phyloP scores from a whole-genome alignment of 2,329 filamentous ascomycete species.

The Trichocomaceae sp. region DNA sequence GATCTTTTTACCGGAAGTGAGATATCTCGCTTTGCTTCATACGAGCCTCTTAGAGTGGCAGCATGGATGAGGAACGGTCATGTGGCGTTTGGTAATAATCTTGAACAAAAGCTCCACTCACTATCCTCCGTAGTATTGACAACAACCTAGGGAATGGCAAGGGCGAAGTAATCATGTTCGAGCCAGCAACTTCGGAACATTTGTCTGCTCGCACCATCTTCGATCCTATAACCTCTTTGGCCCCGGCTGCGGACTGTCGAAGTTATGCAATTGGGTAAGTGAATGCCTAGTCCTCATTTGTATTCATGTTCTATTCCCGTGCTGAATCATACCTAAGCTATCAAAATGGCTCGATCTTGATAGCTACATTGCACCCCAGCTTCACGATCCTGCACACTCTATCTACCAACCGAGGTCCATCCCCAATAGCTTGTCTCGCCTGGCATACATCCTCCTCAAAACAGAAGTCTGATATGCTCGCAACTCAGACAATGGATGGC shows the following conservation, averaged over 20 bases:
- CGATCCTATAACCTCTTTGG: conserved; percentile 88
- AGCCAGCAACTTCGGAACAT: conserved; percentile 87
- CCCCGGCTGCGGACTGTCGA: conserved; percentile 79
- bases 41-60: conserved; percentile 76
- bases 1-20: conserved; percentile 88
- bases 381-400: conserved; percentile 94
- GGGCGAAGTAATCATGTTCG: conserved; percentile 89
- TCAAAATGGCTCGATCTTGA: conserved; percentile 86
- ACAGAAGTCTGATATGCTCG: conserved; percentile 97
- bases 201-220: conserved; percentile 87
- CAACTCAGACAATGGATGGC: conserved; percentile 83
- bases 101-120: background rate
- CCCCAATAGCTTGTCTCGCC: conserved; percentile 75
- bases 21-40: conserved; percentile 84
- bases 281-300: background rate
- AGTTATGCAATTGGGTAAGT: conserved; percentile 92
- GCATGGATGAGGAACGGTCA: conserved; percentile 97
- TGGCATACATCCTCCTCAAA: conserved; percentile 97
- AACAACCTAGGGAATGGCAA: conserved; percentile 68
- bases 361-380: conserved; percentile 80
- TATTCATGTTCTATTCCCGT: background rate
- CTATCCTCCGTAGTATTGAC: conserved; percentile 10
- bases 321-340: conserved; percentile 53
- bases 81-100: conserved; percentile 77
- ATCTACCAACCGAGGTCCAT: conserved; percentile 74